Evolutionary conservation across 768 basidiomycete genomes (phyloP), one percentile per base, ranked within the genome.

Genomic region (Pluteus cervinus): DNA sequence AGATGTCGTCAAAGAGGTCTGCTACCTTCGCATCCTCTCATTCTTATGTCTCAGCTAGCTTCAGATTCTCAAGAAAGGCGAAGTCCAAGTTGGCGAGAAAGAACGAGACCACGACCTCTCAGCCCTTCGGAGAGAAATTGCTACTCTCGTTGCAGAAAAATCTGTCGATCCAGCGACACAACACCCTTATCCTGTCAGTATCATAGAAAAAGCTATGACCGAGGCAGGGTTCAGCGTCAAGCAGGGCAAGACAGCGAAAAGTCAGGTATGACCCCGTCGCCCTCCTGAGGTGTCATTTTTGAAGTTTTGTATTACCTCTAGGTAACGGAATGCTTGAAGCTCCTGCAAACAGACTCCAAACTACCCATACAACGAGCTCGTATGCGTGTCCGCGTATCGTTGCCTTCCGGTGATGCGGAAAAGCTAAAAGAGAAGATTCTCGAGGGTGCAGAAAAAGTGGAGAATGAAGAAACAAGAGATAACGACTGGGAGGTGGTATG

Each of bases 131-230:
- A 73, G 65, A 48, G 96, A 98, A 59, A 96, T 98, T 33, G 90
- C 90, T 4, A 94, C 89, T 0, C 75, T 92, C 25, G 89, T 99
- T 3, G 84, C 93, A 5, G 89, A 93, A 63, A 93, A 94, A 66
- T 93, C 86, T 42, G 93, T 98, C 16, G 93, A 98, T 52, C 96
- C 96, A 1, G 63, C 72, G 4, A 94, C 91, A 1, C 83, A 89
- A 55, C 67, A 79, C 7, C 91, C 93, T 4, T 92, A 97, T 56
- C 83, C 91, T 4, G 89, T 94, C 22, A 83, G 88, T 12, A 89
- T 98, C 69, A 89, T 99, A 45, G 96, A 99, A 55, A 98, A 96
- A 61, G 92, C 92, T 0, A 94, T 99, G 94, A 64, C 78, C 7
- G 93, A 98, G 55, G 84, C 88, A 7, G 93, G 93, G 1, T 93